Evolutionary conservation across 805 yeast species (phyloP), one percentile per base, ranked within the genome.

Genomic region (Isabelozyma heimii): DNA sequence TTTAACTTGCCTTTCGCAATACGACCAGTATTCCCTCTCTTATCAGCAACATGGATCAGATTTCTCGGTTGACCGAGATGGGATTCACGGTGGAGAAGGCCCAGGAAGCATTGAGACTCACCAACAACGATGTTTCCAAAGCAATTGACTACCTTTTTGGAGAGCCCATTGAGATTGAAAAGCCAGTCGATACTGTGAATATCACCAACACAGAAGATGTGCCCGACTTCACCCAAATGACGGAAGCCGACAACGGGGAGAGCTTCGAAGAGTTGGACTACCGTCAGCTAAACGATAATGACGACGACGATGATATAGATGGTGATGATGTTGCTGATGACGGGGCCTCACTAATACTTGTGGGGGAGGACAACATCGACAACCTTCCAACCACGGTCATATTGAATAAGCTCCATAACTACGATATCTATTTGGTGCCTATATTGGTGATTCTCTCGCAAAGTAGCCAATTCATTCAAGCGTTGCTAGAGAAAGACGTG

Each of bases 61-160:
- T 56, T 37, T 41, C 43, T 10, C 60, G 58, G 51, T 60, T 66
- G 44, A 55, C 58, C 37, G 73, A 68, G 38, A 73, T 75, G 77
- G 79, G 79, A 37, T 69, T 74, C 60, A 47, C 66, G 43, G 58
- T 54, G 24, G 74, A 66, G 17, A 66, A 70, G 48, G 70, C 78
- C 4, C 48, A 52, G 6, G 65, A 61, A 15, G 83, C 83, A 0
- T 59, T 74, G 43, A 46, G 61, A 41, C 50, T 47, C 17, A 50
- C 64, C 28, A 51, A 55, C 35, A 60, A 59, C 40, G 63, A 67
- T 44, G 52, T 61, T 10, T 66, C 63, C 44, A 55, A 50, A 30
- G 70, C 70, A 37, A 59, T 66, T 47, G 59, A 54, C 16, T 69
- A 60, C 52, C 62, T 79, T 15, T 73, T 76, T 49, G 66, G 62